Conservation (phyloP, 371 early-diverging fungal genomes). For the Fennellomyces sp. region DNA sequence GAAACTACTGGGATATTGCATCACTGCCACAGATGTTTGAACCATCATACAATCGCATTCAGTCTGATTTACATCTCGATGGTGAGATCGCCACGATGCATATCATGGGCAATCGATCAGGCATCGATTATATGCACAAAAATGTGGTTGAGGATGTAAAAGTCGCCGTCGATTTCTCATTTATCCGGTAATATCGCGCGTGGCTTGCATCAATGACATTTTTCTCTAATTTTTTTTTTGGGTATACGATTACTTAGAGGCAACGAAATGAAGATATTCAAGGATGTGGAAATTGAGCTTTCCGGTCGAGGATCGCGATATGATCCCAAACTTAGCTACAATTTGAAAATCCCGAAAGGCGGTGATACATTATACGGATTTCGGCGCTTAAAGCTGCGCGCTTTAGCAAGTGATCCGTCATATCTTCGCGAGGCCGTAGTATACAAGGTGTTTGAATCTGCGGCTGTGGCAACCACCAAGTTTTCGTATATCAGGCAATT, state of each 20-base stretch:
- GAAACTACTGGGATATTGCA: conserved; percentile 5
- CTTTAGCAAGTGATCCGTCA: conserved; percentile 34
- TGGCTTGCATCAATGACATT: neutral
- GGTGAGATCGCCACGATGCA: too few species aligned
- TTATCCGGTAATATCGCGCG: too few species aligned
- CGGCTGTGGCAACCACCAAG: conserved; percentile 26
- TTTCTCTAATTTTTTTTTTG: too few species aligned
- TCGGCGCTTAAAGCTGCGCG: conserved; percentile 29
- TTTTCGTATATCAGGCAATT: too few species aligned
- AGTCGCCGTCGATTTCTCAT: too few species aligned
- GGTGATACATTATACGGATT: conserved; percentile 15
- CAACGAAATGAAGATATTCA: conserved; percentile 18
- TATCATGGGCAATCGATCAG: too few species aligned
- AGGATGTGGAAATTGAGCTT: conserved; percentile 21
- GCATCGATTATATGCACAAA: too few species aligned
- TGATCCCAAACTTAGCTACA: conserved; percentile 31
- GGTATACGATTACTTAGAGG: neutral
- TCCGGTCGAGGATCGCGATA: conserved; percentile 29
- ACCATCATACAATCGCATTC: too few species aligned
- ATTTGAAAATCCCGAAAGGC: conserved; percentile 22
- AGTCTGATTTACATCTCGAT: too few species aligned
- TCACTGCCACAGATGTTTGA: conserved; percentile 10
- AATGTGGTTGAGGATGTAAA: too few species aligned
- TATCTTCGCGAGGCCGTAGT: conserved; percentile 33
- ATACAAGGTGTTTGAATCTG: conserved; percentile 21